Evolutionary conservation across 106 monocot genomes (phyloP).

Genomic region (Ottelia alismoides): DNA sequence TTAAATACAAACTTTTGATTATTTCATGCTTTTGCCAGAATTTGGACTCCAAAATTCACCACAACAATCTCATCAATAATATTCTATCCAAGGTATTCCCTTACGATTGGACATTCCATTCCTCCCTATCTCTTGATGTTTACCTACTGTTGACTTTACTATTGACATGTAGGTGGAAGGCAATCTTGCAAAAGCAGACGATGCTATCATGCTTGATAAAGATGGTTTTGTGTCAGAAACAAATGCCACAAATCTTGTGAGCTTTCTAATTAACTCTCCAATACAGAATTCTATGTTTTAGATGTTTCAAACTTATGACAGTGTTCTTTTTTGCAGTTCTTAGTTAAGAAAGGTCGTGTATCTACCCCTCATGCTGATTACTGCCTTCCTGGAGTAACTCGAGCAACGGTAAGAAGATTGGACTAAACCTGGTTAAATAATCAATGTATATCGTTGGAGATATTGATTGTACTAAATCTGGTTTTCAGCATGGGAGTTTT

Average conservation of each 20-base stretch:
- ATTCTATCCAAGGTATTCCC: slow-evolving; percentile 72
- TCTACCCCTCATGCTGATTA: slow-evolving; percentile 92
- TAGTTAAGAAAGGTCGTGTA: slow-evolving; percentile 88
- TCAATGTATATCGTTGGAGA: too few species aligned
- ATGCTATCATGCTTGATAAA: slow-evolving; percentile 97
- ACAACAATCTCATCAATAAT: slow-evolving; percentile 98
- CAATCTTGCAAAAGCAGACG: slow-evolving; percentile 78
- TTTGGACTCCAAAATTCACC: slow-evolving; percentile 98
- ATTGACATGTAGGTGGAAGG: slow-evolving; percentile 65
- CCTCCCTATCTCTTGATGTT: neutral
- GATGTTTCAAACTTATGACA: neutral
- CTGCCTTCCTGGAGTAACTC: slow-evolving; percentile 94
- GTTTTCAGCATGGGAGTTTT: too few species aligned
- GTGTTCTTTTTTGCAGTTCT: slow-evolving; percentile 49
- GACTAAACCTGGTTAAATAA: too few species aligned
- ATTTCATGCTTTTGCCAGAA: slow-evolving; percentile 30
- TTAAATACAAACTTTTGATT: too few species aligned
- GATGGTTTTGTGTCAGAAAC: slow-evolving; percentile 99
- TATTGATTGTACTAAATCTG: too few species aligned
- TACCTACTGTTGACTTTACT: slow-evolving; percentile 1
- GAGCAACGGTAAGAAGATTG: slow-evolving; percentile 81
- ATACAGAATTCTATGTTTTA: neutral
- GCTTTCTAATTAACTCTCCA: slow-evolving; percentile 3
- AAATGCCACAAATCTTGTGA: slow-evolving; percentile 97
- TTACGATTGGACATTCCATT: neutral